Percentiles rank a stretch among this genome's conserved stretches.
phyloP scores from a whole-genome alignment of 2,329 filamentous ascomycete species.

The Claviceps citrina region DNA sequence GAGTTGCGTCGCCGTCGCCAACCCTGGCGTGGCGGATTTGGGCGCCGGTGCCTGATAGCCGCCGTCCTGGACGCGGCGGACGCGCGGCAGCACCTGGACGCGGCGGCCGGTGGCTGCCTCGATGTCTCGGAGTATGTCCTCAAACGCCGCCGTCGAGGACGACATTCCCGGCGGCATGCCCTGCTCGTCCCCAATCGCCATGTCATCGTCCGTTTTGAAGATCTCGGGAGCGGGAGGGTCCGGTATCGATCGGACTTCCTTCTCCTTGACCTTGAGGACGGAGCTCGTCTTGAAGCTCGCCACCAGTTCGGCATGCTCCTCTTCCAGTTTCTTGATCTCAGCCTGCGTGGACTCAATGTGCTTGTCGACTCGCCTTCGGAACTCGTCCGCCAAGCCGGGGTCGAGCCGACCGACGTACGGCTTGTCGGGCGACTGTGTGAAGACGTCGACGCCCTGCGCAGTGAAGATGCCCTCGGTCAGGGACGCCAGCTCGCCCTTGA shows the following conservation, averaged over 20 bases:
- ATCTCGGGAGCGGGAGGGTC: constrained; percentile 44
- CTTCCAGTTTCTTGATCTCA: constrained; percentile 75
- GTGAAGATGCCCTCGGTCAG: constrained; percentile 80
- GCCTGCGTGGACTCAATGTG: constrained; percentile 58
- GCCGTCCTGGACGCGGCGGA: constrained; percentile 63
- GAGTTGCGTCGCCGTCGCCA: constrained; percentile 17
- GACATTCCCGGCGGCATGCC: constrained; percentile 13
- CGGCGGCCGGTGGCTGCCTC: constrained; percentile 55
- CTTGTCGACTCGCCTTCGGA: constrained; percentile 60
- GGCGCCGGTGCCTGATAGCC: constrained; percentile 51
- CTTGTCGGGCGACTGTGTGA: constrained; percentile 33
- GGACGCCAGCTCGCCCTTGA: constrained; percentile 64
- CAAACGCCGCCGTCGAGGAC: constrained; percentile 38
- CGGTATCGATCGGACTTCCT: constrained; percentile 52
- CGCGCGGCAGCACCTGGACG: constrained; percentile 45
- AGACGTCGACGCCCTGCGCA: constrained; percentile 35
- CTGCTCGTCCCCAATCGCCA: constrained; percentile 35
- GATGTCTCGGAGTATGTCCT: constrained; percentile 60
- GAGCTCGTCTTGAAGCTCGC: constrained; percentile 58
- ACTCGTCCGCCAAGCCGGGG: constrained; percentile 64
- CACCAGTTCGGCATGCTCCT: constrained; percentile 60
- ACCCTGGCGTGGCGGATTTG: constrained; percentile 17
- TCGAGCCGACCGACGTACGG: constrained; percentile 51
- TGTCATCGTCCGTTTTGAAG: constrained; percentile 47
- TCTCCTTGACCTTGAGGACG: constrained; percentile 57